Conservation (phyloP, 1,139 yeast species). For the Scheffersomyces stambukii region DNA sequence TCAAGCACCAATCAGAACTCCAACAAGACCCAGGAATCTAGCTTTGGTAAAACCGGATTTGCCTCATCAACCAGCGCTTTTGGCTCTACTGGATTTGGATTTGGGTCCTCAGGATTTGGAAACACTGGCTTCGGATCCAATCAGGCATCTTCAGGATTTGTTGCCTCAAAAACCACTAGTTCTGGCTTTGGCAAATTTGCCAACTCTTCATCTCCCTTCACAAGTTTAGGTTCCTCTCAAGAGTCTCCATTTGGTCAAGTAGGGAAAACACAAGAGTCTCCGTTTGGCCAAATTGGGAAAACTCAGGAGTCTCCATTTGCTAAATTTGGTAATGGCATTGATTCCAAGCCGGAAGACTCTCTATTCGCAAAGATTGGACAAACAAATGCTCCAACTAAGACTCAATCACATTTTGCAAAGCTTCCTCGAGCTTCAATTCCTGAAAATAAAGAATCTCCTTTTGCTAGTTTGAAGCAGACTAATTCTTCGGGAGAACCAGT, state of each 20-base stretch:
- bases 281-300: constrained; percentile 9
- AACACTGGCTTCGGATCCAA: no score
- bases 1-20: no score
- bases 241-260: constrained; percentile 10
- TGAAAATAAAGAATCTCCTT: no score
- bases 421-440: no score
- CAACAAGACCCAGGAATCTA: constrained; percentile 9
- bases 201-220: constrained; percentile 2
- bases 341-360: not conserved
- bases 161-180: constrained; percentile 2
- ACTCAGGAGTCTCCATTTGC: constrained; percentile 3
- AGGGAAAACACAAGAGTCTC: constrained; percentile 4
- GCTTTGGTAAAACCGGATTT: constrained; percentile 15
- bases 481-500: no score
- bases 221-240: not conserved
- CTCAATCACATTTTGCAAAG: no score
- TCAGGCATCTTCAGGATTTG: no score
- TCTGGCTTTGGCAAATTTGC: constrained; percentile 7
- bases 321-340: not conserved
- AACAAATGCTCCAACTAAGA: no score
- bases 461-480: no score
- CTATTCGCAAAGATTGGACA: not conserved
- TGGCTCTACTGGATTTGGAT: no score
- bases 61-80: constrained; percentile 8
- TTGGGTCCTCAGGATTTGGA: constrained; percentile 8